Base-by-base conservation (phyloP, 192 early-diverging fungal genomes). In the Entomortierella chlamydospora region DNA sequence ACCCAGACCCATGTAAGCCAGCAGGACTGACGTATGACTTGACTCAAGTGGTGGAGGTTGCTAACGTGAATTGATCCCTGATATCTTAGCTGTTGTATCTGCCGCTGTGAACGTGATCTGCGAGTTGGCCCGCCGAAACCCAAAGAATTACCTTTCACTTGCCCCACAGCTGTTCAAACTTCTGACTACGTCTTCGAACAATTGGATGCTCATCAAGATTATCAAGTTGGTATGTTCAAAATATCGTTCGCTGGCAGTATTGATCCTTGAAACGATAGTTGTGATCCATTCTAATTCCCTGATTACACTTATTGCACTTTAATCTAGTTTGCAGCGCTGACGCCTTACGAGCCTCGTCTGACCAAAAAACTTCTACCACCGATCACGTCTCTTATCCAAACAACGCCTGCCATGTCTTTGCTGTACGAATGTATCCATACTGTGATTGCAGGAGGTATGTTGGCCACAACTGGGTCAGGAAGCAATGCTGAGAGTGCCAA, bases 151-250 rank as follows among this genome's bases (percentile, higher is more conserved):
- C 81, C 83, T 99, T 25, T 91, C 95, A 1, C 89, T 99, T 20
- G 98, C 96, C 18, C 98, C 98, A 7, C 93, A 96, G 59, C 87
- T 99, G 4, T 99, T 96, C 80, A 93, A 91, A 7, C 85, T 98
- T 52, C 77, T 99, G 51, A 97, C 91, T 9, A 91, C 91, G n/a
- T 93, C 93, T 5, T 87, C 88, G 18, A 98, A 99, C 83, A 99
- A 98, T 76, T 99, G 98, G 98, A 97, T 98, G 92, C 90, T 97
- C n/a, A 99, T 99, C 83, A 99, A 99, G 76, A 96, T 99, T 43
- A 95, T 98, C 72, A 99, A 99, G 82, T 84, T 99, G 81, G 94
- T 95, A 87, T 63, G 68, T 66, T 18, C 10, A 42, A n/a, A n/a
- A n/a, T n/a, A n/a, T n/a, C n/a, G n/a, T n/a, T n/a, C n/a, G n/a